Base-by-base conservation (phyloP, 225 moss, liverwort and hornwort genomes). In the Anthoceros angustus region DNA sequence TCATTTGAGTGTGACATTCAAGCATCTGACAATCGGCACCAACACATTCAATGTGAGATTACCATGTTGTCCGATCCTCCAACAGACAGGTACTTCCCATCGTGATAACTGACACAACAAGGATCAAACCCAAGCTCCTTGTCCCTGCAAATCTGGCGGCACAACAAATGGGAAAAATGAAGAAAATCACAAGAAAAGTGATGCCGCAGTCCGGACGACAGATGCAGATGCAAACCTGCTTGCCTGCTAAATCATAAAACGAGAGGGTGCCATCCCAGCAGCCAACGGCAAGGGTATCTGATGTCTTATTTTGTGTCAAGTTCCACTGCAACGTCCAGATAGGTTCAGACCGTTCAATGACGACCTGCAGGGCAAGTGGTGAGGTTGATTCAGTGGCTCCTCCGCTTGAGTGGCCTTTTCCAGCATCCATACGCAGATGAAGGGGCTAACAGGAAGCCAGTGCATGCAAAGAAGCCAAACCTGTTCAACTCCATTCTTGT, bases 311-410 rank as follows among this genome's bases (percentile, higher is more conserved):
- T 69, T 80, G 85, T 64, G 78, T 39, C 18, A 74, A 49, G 67
- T 91, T 87, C 95, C 91, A 98, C 26, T 98, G 91, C 66, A 98
- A 71, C 24, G 91, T 91, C 95, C 95, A 98, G 23, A 98, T 84
- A 18, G 95, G 95, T 67, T 76, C 95, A 3, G 74, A 68, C 64
- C 86, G 86, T 70, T 84, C 80, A 69, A 87, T 39, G 55, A 71
- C 65, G 24, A 67, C 71, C 95, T 95, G 76, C 64, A 62, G 25
- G 72, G 7, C 21, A 32, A 9, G 24, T 39, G 40, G 48, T 12
- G 0, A 25, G 10, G 26, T 55, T 10, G 39, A 69, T 18, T 62
- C 21, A 70, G 40, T 12, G 11, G 16, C 0, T 26, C 40, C 41
- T 18, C 14, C 43, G 15, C 24, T 39, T 4, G 62, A 39, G 40